A percentile compares a stretch with the other conserved stretches of the same genome.
phyloP scores from a whole-genome alignment of 495 filamentous ascomycete genomes.

The Usnea hakonensis region DNA sequence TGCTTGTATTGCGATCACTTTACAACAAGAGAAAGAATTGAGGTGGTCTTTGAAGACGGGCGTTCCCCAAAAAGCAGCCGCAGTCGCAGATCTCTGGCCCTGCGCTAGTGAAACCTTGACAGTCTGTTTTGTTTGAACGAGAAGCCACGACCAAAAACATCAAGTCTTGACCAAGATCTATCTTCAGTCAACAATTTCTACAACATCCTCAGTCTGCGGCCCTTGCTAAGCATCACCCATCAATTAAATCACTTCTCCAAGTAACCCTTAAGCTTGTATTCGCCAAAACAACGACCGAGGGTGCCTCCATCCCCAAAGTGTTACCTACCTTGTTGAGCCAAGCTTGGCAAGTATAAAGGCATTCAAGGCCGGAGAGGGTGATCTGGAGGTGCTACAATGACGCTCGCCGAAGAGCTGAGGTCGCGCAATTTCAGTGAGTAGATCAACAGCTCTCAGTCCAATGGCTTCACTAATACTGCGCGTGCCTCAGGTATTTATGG shows the following conservation, averaged over 20 bases:
- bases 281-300: background rate
- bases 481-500: conserved; percentile 81
- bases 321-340: background rate
- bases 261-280: background rate
- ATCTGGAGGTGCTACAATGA: conserved; percentile 31
- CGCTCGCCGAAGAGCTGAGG: conserved; percentile 66
- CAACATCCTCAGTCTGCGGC: conserved; percentile 1
- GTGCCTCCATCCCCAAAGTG: background rate
- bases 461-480: conserved; percentile 30
- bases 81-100: background rate
- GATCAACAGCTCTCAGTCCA: conserved; percentile 10
- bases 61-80: background rate
- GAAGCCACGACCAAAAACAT: conserved; percentile 13
- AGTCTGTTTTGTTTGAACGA: conserved; percentile 1
- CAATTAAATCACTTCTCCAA: background rate
- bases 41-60: background rate
- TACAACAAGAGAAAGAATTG: too few relatives aligned
- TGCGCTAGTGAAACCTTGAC: conserved; percentile 10
- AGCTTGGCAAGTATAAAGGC: background rate
- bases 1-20: background rate
- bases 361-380: background rate
- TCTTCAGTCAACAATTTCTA: background rate
- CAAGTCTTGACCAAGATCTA: background rate
- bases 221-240: background rate
- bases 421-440: conserved; percentile 96